These are phyloP conservation scores for Lentinus polychrous DNA, from an alignment of 1,284 basidiomycete genomes.

Conservation along the genomic window DNA sequence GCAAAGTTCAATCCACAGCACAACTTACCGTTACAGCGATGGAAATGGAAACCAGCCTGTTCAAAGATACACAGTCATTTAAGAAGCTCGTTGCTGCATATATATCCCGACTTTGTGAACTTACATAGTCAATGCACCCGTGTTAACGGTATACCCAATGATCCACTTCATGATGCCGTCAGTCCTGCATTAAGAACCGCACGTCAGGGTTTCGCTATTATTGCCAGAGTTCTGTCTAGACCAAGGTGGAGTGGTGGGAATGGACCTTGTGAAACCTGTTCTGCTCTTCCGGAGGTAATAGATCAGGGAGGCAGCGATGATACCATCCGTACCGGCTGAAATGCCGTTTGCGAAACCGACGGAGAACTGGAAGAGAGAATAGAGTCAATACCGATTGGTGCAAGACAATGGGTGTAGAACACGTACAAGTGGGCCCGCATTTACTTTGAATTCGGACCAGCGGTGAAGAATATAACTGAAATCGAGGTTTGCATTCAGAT, in stretches of 20 bases:
- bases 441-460: too few relatives aligned
- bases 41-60: background rate
- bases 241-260: too few relatives aligned
- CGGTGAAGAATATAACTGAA: too few relatives aligned
- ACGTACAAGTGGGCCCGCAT: too few relatives aligned
- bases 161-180: background rate
- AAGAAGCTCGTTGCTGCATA: too few relatives aligned
- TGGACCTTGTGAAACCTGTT: background rate
- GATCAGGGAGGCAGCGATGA: background rate
- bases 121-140: slow-evolving; percentile 1
- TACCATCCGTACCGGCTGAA: background rate
- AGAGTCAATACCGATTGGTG: too few relatives aligned
- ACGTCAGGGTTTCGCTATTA: too few relatives aligned
- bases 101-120: background rate
- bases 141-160: slow-evolving; percentile 3
- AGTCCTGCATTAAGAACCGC: too few relatives aligned
- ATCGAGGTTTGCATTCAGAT: too few relatives aligned
- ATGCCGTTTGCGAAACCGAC: background rate
- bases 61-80: background rate
- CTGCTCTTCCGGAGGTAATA: background rate
- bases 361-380: background rate
- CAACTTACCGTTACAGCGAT: background rate
- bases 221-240: too few relatives aligned
- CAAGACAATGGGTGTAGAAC: too few relatives aligned
- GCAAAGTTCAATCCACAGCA: background rate